These are phyloP conservation scores for Nicotiana undulata DNA, from an alignment of 257 asterid genomes.

Conservation along the genomic window DNA sequence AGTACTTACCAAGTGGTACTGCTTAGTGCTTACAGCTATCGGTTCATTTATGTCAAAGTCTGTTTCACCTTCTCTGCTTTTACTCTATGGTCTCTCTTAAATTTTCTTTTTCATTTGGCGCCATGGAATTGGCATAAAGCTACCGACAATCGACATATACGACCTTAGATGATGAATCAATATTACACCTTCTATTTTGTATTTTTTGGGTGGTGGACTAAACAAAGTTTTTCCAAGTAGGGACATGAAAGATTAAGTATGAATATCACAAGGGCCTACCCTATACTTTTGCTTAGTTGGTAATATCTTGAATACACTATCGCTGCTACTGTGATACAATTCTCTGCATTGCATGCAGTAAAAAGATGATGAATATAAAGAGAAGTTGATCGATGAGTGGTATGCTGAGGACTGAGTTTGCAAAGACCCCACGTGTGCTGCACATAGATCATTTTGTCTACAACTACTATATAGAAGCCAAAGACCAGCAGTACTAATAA, in stretches of 20 bases:
- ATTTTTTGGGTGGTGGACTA: background rate
- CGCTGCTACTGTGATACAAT: background rate
- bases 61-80: background rate
- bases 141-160: slow-evolving; percentile 27
- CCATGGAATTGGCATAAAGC: slow-evolving; percentile 8
- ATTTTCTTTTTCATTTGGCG: background rate
- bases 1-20: too few species aligned
- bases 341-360: background rate
- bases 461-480: background rate
- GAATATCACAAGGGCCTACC: background rate
- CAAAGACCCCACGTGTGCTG: slow-evolving; percentile 4
- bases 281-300: background rate
- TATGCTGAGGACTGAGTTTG: background rate
- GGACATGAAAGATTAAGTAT: background rate
- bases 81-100: background rate
- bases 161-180: background rate
- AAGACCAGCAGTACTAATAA: background rate
- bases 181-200: background rate
- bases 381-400: background rate
- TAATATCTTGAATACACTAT: background rate
- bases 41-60: background rate
- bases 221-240: background rate
- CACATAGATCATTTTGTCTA: background rate
- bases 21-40: background rate
- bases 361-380: background rate